Evolutionary conservation across 225 moss, liverwort and hornwort species (phyloP), one percentile per base, ranked within the genome.

Genomic region (Pseudisothecium myosuroides): DNA sequence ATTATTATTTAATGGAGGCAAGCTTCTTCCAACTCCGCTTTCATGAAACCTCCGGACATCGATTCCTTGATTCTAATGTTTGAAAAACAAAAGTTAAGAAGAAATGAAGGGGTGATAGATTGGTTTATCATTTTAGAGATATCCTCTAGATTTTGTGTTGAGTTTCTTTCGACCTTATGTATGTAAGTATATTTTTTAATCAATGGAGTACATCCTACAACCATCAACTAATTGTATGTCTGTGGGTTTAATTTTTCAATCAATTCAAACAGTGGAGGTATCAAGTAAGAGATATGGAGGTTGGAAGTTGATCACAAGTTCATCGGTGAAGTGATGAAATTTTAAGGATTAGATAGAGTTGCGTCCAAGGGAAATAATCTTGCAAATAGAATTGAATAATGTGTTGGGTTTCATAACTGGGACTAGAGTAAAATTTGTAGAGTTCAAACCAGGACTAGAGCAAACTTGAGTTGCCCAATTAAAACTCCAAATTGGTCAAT

Each of bases 371-470:
- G 37, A 77, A 23, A 37, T 34, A 22, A 34, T 34, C 23, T 76
- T n/a, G 4, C 56, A 78, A 56, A 56, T 27, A 79, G 11, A n/a
- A 56, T 17, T 17, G 27, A n/a, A 27, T 58, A 17, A n/a, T 17
- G 2, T 26, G 37, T 15, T 16, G 4, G 24, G 37, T 1, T 9
- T 37, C 4, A 14, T 20, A 34, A 1, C 5, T 0, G 1, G 5
- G 5, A 34, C 50, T 12, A 80, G 7, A 80, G 39, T 20, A 36
- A 56, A 49, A 66, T 66, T 37, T 21, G 43, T 41, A 39, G 71
- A 43, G 4, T 18, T 73, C 17, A 74, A 17, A 18, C 11, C 6
- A 43, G 2, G 9, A 72, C 27, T 4, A n/a, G 7, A n/a, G 3
- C 27, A 18, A 60, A 20, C 45, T 14, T 61, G 14, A 22, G 6